A percentile compares a stretch with the other conserved stretches of the same genome.
These are phyloP conservation scores for Euclidium syriacum DNA, from an alignment of 345 rosid genomes.

Conservation along the genomic window DNA sequence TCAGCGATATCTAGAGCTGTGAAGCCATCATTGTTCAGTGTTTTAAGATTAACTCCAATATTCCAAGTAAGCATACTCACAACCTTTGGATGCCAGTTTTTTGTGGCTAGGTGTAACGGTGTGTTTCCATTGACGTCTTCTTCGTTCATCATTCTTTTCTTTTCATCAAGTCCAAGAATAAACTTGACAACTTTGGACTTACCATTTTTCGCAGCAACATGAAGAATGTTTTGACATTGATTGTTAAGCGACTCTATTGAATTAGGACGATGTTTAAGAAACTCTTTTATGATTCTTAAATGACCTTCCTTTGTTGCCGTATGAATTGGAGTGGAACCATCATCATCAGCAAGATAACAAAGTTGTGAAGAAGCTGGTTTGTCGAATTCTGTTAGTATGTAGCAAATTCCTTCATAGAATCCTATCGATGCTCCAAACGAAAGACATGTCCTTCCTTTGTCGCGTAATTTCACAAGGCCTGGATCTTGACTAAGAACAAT, in stretches of 20 bases:
- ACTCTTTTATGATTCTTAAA: not conserved
- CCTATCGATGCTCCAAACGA: constrained; percentile 9
- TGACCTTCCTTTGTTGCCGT: constrained; percentile 12
- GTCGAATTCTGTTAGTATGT: not conserved
- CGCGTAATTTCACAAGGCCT: not conserved
- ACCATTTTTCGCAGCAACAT: constrained; percentile 1
- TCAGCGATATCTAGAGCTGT: constrained; percentile 17
- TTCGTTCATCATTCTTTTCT: constrained; percentile 2
- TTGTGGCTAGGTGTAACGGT: constrained; percentile 16
- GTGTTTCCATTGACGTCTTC: constrained; percentile 7
- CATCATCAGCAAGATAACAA: not conserved
- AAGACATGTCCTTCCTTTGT: constrained; percentile 10
- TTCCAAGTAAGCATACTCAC: constrained; percentile 14
- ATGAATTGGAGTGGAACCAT: constrained; percentile 9
- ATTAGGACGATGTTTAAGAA: constrained; percentile 5
- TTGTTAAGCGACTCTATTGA: not conserved
- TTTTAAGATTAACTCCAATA: not conserved
- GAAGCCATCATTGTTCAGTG: not conserved
- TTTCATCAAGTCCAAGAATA: not conserved
- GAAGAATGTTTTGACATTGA: constrained; percentile 7
- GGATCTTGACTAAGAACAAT: constrained; percentile 10
- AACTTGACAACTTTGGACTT: constrained; percentile 3
- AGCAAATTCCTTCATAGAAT: not conserved
- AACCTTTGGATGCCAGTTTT: not conserved
- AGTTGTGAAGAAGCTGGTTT: not conserved